Conservation (phyloP, 2,329 filamentous ascomycete species). For the Simplicillium sp. region DNA sequence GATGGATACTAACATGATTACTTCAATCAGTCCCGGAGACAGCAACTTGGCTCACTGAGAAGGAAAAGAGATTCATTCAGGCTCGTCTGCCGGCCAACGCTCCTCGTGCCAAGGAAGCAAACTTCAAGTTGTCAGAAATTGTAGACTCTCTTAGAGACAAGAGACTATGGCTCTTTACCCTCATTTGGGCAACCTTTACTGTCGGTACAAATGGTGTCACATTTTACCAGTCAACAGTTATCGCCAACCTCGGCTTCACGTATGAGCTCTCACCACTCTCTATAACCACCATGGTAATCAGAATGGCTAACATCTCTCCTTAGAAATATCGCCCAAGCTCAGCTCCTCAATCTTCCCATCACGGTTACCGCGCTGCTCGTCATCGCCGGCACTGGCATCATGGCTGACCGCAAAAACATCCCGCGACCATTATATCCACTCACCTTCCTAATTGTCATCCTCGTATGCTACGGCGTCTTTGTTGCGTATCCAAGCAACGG, state of each 20-base stretch:
- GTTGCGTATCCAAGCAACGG: conserved; percentile 34
- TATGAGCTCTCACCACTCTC: conserved; percentile 11
- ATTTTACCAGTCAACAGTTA: conserved; percentile 33
- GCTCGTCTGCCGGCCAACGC: conserved; percentile 33
- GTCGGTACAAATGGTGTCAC: conserved; percentile 29
- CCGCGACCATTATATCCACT: conserved; percentile 34
- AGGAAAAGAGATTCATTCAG: conserved; percentile 38
- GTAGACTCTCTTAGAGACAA: conserved; percentile 26
- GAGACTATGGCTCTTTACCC: conserved; percentile 33
- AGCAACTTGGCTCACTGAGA: conserved; percentile 33
- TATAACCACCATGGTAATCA: neutral
- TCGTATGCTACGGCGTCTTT: conserved; percentile 34
- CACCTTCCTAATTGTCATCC: conserved; percentile 29
- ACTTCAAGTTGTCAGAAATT: conserved; percentile 30
- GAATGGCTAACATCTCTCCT: neutral
- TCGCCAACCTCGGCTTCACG: conserved; percentile 27
- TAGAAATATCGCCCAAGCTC: conserved; percentile 32
- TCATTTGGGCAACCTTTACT: conserved; percentile 33
- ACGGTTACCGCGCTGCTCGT: conserved; percentile 29
- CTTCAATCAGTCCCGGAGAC: conserved; percentile 24
- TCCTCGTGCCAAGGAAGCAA: conserved; percentile 27
- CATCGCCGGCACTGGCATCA: conserved; percentile 29
- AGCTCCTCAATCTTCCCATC: conserved; percentile 39
- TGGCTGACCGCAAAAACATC: conserved; percentile 30
- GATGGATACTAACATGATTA: conserved; percentile 21